Base-by-base conservation (phyloP, 2,329 filamentous ascomycete genomes). In the Diaporthe capsici region DNA sequence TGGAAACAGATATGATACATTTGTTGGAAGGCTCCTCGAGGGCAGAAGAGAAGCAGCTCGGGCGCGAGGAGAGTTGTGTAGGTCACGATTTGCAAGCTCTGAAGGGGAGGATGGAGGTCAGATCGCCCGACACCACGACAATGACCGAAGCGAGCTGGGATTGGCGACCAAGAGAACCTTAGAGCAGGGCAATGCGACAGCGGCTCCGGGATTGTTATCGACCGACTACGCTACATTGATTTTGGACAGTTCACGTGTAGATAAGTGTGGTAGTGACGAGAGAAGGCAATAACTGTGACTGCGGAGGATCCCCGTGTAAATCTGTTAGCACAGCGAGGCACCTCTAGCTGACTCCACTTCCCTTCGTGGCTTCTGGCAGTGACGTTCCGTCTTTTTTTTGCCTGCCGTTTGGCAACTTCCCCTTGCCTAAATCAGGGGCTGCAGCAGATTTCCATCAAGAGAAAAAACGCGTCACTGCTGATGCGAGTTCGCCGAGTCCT, bases 1-100 rank as follows among this genome's bases (percentile, higher is more conserved):
- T 25, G 58, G 20, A 31, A 25, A 53, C 25, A n/a, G 51, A 44
- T 55, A 57, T 44, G 37, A 73, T 73, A 73, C 71, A 73, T 73
- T 73, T 51, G 44, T 49, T 55, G 34, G 25, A 53, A 28, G 34
- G 51, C 49, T 25, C 31, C n/a, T 55, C 34, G 47, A 70, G 34
- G 34, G 49, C n/a, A 70, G 31, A 37, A 42, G 13, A 25, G n/a
- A 28, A 55, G 17, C 49, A 20, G 49, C 49, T 42, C 17, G 13
- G 34, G n/a, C 49, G 65, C 42, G 65, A 70, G 65, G 34, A 15
- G 47, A 70, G 65, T 70, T 55, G 65, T 28, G 42, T 28, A 55
- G 65, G 55, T 70, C 65, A 55, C 65, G 65, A 55, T 70, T 70
- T 70, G 65, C 65, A 70, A 70, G 65, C 65, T 70, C 65, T 70